phyloP scores from a whole-genome alignment of 1,284 basidiomycete genomes.

The Meripilus lineatus region DNA sequence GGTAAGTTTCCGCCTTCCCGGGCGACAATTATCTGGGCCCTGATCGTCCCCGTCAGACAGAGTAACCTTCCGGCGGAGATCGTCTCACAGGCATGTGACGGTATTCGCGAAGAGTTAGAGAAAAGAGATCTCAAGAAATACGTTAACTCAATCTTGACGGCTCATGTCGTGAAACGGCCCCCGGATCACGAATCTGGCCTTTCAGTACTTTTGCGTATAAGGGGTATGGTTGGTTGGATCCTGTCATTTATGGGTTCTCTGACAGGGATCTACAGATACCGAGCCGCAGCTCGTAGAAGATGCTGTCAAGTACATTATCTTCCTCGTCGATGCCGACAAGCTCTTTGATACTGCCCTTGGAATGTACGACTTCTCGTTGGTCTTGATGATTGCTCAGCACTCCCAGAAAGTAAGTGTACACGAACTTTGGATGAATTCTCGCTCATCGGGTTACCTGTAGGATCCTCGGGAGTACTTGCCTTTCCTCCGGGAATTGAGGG shows the following conservation, averaged over 20 bases:
- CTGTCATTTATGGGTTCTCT: conserved; percentile 2
- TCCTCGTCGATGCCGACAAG: conserved; percentile 90
- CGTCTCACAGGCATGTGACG: conserved; percentile 76
- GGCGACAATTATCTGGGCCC: neutral
- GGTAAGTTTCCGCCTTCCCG: conserved; percentile 40
- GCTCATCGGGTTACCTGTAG: conserved; percentile 38
- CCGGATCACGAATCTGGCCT: conserved; percentile 90
- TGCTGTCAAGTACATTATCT: conserved; percentile 98
- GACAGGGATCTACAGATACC: conserved; percentile 40
- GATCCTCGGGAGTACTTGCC: conserved; percentile 98
- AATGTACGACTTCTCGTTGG: conserved; percentile 98
- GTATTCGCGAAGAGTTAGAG: conserved; percentile 73
- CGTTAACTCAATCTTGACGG: conserved; percentile 88
- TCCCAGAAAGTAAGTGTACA: conserved; percentile 77
- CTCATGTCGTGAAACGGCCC: conserved; percentile 89
- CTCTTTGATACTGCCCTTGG: conserved; percentile 94
- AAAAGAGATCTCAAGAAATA: conserved; percentile 72
- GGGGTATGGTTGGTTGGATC: conserved; percentile 56
- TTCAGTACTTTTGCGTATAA: conserved; percentile 70
- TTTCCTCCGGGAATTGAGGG: conserved; percentile 86
- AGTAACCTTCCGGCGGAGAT: conserved; percentile 50
- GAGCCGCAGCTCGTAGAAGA: conserved; percentile 84
- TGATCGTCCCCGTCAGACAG: conserved; percentile 49
- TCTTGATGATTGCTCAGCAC: conserved; percentile 95
- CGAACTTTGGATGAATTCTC: neutral